phyloP scores from a whole-genome alignment of 2,329 filamentous ascomycete genomes.

The Venturiaceae sp. region DNA sequence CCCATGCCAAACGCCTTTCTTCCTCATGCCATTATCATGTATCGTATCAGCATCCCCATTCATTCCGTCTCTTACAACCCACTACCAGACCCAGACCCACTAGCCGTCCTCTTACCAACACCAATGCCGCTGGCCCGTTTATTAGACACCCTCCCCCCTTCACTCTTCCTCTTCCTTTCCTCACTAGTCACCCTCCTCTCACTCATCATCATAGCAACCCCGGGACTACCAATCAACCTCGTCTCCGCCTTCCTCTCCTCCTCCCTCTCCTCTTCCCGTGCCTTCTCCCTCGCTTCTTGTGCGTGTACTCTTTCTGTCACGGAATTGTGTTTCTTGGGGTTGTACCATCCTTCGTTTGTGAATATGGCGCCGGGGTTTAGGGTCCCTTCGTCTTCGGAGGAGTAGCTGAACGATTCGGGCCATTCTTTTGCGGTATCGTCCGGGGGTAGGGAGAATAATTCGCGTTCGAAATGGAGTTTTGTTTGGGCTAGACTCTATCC shows the following conservation, averaged over 20 bases:
- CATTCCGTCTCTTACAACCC: background rate
- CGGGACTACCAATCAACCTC: background rate
- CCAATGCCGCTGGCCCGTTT: background rate
- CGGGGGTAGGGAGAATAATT: background rate
- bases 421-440: background rate
- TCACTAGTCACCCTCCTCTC: background rate
- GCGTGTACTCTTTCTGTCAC: background rate
- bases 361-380: background rate
- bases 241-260: background rate
- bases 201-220: background rate
- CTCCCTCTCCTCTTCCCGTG: background rate
- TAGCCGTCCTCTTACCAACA: background rate
- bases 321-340: background rate
- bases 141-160: background rate
- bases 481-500: background rate
- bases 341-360: background rate
- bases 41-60: background rate
- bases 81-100: background rate
- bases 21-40: background rate
- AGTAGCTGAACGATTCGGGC: background rate
- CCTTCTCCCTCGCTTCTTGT: background rate
- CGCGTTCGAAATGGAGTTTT: conserved; percentile 4
- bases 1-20: background rate
- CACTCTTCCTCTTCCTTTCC: background rate
- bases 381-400: background rate